These are phyloP conservation scores for Pythium brassicae DNA, from an alignment of 352 stramenopile species.

Conservation along the genomic window DNA sequence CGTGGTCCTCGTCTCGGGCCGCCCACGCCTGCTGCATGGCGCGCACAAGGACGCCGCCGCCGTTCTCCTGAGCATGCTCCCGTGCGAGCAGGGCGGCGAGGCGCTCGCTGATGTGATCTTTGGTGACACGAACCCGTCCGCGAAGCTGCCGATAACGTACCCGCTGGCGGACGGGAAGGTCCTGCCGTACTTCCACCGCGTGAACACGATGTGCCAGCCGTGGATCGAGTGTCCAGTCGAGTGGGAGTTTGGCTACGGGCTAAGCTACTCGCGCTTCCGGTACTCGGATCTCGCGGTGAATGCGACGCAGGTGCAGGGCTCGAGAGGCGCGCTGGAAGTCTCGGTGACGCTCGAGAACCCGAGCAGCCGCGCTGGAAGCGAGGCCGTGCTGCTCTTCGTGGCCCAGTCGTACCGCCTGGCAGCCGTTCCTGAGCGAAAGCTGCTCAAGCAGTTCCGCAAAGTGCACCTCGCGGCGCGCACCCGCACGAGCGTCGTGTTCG, in stretches of 20 bases:
- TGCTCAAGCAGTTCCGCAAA: constrained; percentile 78
- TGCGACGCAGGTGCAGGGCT: constrained; percentile 20
- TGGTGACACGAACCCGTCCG: constrained; percentile 67
- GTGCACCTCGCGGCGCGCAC: constrained; percentile 30
- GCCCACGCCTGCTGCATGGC: constrained; percentile 50
- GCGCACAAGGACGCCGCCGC: constrained; percentile 42
- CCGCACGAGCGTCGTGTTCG: constrained; percentile 36
- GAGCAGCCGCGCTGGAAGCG: constrained; percentile 36
- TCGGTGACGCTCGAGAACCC: constrained; percentile 63
- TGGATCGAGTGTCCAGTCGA: constrained; percentile 51
- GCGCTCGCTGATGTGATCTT: constrained; percentile 66
- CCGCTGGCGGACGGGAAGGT: constrained; percentile 34
- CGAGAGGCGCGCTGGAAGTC: constrained; percentile 28
- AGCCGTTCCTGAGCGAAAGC: constrained; percentile 61
- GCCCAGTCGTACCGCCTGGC: constrained; percentile 42
- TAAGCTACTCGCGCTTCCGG: constrained; percentile 63
- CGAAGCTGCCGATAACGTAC: constrained; percentile 78
- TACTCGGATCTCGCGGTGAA: constrained; percentile 56
- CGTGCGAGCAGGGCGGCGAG: constrained; percentile 75
- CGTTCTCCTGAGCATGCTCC: constrained; percentile 66
- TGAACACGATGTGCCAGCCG: constrained; percentile 50
- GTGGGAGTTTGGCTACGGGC: constrained; percentile 61
- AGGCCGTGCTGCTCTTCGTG: constrained; percentile 74
- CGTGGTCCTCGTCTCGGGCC: constrained; percentile 59
- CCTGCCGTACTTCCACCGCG: constrained; percentile 67